Percentiles rank a stretch among this genome's conserved stretches.
phyloP scores from a whole-genome alignment of 345 rosid genomes.

The Barbarea vulgaris region DNA sequence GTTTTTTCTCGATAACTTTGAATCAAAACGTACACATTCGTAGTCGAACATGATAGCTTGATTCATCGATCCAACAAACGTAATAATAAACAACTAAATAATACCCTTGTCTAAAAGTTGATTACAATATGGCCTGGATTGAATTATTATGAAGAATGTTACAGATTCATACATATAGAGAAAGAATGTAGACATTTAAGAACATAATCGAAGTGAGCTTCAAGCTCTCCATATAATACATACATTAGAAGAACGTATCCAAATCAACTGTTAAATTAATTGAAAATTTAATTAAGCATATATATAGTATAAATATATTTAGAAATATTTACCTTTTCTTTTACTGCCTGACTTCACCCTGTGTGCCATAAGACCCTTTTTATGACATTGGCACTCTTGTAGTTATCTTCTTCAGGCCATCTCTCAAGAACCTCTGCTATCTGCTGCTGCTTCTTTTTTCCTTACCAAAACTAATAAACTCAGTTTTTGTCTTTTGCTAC shows the following conservation, averaged over 20 bases:
- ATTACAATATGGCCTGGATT: slow-evolving; percentile 4
- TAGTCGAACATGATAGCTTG: background rate
- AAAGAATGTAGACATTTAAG: slow-evolving; percentile 23
- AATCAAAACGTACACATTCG: background rate
- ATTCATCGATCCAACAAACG: slow-evolving; percentile 9
- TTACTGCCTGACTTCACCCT: slow-evolving; percentile 45
- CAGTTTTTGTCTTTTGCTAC: slow-evolving; percentile 27
- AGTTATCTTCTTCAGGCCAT: slow-evolving; percentile 41
- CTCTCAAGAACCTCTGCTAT: slow-evolving; percentile 23
- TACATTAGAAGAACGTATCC: slow-evolving; percentile 7
- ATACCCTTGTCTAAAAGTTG: background rate
- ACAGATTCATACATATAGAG: slow-evolving; percentile 10
- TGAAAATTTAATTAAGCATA: background rate
- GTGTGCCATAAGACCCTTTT: slow-evolving; percentile 41
- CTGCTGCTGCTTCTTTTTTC: slow-evolving; percentile 32
- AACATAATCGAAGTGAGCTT: slow-evolving; percentile 25
- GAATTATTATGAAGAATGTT: background rate
- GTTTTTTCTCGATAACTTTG: background rate
- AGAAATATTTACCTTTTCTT: slow-evolving; percentile 27
- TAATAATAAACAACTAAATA: background rate
- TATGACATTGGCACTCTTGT: slow-evolving; percentile 31
- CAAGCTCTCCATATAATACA: slow-evolving; percentile 20
- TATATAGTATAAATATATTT: background rate
- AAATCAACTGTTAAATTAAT: background rate
- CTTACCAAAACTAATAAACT: slow-evolving; percentile 24